Conservation (phyloP, 176 grass and related monocot species). For the Oryza brachyantha region DNA sequence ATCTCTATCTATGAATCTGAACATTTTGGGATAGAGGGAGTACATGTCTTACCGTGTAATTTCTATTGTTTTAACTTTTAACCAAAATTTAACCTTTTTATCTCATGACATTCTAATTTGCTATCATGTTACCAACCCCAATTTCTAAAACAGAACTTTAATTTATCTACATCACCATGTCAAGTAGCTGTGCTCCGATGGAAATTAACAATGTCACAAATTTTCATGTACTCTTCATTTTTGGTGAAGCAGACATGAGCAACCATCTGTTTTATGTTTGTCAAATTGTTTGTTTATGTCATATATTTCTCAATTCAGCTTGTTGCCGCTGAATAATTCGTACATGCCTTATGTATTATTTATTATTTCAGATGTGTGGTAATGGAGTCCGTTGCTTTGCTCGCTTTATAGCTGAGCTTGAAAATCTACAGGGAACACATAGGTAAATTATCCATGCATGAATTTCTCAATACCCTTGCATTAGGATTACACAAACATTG, state of each 20-base stretch:
- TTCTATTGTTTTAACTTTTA: background rate
- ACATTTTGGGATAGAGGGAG: too few species aligned
- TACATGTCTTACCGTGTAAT: background rate
- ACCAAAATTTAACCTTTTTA: background rate
- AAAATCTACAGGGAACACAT: conserved; percentile 74
- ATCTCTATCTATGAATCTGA: too few species aligned
- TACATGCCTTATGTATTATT: conserved; percentile 13
- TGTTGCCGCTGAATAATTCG: background rate
- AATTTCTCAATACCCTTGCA: background rate
- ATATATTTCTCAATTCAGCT: background rate
- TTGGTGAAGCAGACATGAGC: background rate
- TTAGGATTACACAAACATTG: background rate
- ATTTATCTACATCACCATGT: background rate
- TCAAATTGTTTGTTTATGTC: background rate
- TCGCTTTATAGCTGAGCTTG: conserved; percentile 79
- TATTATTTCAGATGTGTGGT: conserved; percentile 95
- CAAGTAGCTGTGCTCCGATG: background rate
- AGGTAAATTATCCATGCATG: conserved; percentile 39
- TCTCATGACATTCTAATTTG: background rate
- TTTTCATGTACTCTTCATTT: background rate
- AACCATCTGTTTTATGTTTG: background rate
- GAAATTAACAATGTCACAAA: background rate
- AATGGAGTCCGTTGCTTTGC: conserved; percentile 94
- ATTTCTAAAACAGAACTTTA: conserved; percentile 3
- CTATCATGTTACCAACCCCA: background rate